These are phyloP conservation scores for Pseudotulostoma volvatum DNA, from an alignment of 495 filamentous ascomycete genomes.

Conservation along the genomic window DNA sequence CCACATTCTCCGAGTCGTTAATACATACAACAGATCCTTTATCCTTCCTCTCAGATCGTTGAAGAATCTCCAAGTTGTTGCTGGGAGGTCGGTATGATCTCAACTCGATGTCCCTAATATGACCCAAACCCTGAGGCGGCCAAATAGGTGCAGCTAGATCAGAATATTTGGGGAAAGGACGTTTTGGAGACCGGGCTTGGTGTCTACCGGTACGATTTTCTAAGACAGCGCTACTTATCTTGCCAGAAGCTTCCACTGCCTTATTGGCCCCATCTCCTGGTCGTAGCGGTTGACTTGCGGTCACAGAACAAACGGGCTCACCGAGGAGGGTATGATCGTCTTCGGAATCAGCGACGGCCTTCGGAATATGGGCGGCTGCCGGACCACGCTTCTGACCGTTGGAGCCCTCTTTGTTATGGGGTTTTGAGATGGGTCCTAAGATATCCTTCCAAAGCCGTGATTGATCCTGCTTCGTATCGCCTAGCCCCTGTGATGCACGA, in stretches of 20 bases:
- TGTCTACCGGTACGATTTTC: too few relatives aligned
- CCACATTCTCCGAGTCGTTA: constrained; percentile 19
- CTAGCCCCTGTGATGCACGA: background rate
- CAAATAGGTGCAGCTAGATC: constrained; percentile 48
- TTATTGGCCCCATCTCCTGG: too few relatives aligned
- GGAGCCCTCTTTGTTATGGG: constrained; percentile 41
- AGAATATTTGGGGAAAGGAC: constrained; percentile 33
- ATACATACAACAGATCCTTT: constrained; percentile 20
- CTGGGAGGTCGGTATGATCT: background rate
- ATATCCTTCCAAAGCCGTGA: background rate
- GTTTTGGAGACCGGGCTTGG: constrained; percentile 9
- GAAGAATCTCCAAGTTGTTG: background rate
- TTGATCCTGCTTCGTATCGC: background rate
- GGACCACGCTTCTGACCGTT: constrained; percentile 11
- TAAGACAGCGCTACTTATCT: too few relatives aligned
- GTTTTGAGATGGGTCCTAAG: constrained; percentile 20
- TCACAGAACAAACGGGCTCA: too few relatives aligned
- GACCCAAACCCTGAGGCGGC: constrained; percentile 49
- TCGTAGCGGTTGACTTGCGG: background rate
- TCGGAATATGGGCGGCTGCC: too few relatives aligned
- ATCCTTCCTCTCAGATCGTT: constrained; percentile 18
- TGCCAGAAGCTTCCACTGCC: too few relatives aligned
- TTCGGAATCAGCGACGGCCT: too few relatives aligned
- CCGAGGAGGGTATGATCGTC: too few relatives aligned
- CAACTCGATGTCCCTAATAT: constrained; percentile 25